phyloP scores from a whole-genome alignment of 805 yeast species.

The Ogataea nonfermentans region DNA sequence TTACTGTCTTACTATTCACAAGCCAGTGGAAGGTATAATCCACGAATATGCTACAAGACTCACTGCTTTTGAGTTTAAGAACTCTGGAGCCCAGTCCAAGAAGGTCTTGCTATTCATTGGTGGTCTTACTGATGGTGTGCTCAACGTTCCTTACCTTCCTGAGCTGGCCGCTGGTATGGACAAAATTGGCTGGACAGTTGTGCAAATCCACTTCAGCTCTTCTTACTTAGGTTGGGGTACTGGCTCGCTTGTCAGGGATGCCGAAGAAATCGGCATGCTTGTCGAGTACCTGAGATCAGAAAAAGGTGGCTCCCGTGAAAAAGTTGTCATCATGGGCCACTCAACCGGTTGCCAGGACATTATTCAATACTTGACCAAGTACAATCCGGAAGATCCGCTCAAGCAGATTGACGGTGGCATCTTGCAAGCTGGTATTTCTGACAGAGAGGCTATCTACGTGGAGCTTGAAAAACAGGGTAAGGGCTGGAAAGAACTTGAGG shows the following conservation, averaged over 20 bases:
- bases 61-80: conserved; percentile 56
- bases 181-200: conserved; percentile 51
- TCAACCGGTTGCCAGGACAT: conserved; percentile 84
- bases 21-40: conserved; percentile 38
- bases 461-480: conserved; percentile 28
- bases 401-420: conserved; percentile 51
- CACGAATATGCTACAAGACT: conserved; percentile 45
- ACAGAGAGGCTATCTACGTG: conserved; percentile 44
- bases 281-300: conserved; percentile 52
- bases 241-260: conserved; percentile 58
- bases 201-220: conserved; percentile 54
- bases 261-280: conserved; percentile 51
- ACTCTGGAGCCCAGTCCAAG: conserved; percentile 21
- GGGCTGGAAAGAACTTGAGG: conserved; percentile 45
- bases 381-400: conserved; percentile 16
- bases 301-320: conserved; percentile 42
- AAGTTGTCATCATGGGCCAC: conserved; percentile 70
- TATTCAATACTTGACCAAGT: conserved; percentile 53
- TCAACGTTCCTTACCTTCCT: conserved; percentile 67
- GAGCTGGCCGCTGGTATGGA: conserved; percentile 44
- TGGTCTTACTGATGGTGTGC: conserved; percentile 68
- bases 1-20: conserved; percentile 10
- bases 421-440: conserved; percentile 75
- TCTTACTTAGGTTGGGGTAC: conserved; percentile 73
- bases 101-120: conserved; percentile 70